These are phyloP conservation scores for Glomus cerebriforme DNA, from an alignment of 192 early-diverging fungal species.

Conservation along the genomic window DNA sequence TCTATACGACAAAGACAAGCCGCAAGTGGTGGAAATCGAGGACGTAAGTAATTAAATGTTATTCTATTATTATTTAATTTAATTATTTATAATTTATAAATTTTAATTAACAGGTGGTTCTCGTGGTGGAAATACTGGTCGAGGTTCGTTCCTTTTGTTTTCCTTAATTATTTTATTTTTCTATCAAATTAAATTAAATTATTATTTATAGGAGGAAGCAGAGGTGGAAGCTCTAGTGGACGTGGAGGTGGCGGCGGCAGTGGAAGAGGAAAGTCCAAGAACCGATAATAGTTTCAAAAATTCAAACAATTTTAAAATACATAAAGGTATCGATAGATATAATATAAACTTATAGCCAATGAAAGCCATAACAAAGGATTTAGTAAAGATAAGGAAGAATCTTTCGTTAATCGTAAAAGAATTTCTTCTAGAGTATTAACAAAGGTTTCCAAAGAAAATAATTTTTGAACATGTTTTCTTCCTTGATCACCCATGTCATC, in stretches of 20 bases:
- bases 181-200: not conserved
- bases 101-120: constrained; percentile 15
- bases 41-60: constrained; percentile 17
- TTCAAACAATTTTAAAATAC: too few species aligned
- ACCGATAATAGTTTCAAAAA: not conserved
- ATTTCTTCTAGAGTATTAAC: constrained; percentile 67
- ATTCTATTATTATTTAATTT: not conserved
- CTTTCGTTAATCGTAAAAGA: constrained; percentile 45
- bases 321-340: not conserved
- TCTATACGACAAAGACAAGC: constrained; percentile 57
- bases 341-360: not conserved
- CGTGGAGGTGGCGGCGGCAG: not conserved
- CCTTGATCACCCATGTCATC: constrained; percentile 68
- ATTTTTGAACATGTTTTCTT: constrained; percentile 55
- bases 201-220: not conserved
- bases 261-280: constrained; percentile 16
- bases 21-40: constrained; percentile 43
- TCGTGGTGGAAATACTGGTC: constrained; percentile 16
- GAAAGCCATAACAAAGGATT: not conserved
- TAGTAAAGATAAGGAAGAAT: not conserved
- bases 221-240: not conserved
- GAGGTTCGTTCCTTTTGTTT: constrained; percentile 12
- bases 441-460: constrained; percentile 72
- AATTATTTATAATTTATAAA: not conserved
- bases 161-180: not conserved